Evolutionary conservation across 1,139 yeast species (phyloP), one percentile per base, ranked within the genome.

Genomic region (Pneumocystis murina): DNA sequence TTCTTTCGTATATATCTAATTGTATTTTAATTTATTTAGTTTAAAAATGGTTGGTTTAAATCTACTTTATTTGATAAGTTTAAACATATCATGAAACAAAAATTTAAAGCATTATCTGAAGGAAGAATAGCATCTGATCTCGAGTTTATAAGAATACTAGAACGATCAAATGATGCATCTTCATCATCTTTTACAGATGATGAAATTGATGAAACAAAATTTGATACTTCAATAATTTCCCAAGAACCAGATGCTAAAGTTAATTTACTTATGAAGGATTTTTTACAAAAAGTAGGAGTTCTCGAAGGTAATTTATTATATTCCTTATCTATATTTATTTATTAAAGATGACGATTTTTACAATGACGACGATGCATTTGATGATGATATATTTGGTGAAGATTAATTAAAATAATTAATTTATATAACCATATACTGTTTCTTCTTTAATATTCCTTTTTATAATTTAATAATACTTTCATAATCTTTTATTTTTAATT

Each of bases 1-100:
- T 20, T 39, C 14, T 59, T 12, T 54, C 8, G 6, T 61, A 16
- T 61, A 48, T 35, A 30, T 24, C 59, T 62, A 33, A 40, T 62
- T 63, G 24, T 54, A 35, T 57, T 61, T 24, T 20, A 17, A 35
- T 7, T 14, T 0, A 10, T 17, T 30, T 24, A 20, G n/a, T 14
- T n/a, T 20, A 70, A 74, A 60, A 76, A 82, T 72, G 97, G 97
- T 0, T 92, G 97, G 97, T 80, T 83, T 65, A 80, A 79, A 64
- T 80, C 79, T 66, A 79, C 82, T 61, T 83, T 84, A 12, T 78
- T 89, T 72, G 80, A 81, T 55, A 81, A 84, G 40, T 75, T 90
- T 4, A 79, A 97, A 69, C 77, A 83, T 63, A 79, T 90, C 20
- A 79, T 90, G 65, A 80, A 91, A 68, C 86, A 86, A 70, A 91